Evolutionary conservation across 2,329 filamentous ascomycete species (phyloP), one percentile per base, ranked within the genome.

Genomic region (Curvularia verruculosa): DNA sequence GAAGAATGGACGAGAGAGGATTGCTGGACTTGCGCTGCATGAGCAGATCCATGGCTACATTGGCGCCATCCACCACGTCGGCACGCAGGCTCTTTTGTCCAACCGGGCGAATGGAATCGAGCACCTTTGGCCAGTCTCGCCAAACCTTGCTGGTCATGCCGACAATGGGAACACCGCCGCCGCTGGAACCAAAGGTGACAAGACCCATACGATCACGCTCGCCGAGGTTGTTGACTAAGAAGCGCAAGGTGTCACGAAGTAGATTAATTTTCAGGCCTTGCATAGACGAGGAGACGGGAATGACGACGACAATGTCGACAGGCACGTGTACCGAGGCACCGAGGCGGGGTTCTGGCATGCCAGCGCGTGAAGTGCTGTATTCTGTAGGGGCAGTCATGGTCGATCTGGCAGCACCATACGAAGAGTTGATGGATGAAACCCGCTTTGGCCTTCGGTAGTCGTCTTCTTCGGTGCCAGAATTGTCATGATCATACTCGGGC

Each of bases 21-120:
- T 98, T 99, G 77, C 90, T 94, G 67, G 93, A 91, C 79, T 96
- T 96, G 68, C 95, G 88, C 78, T 97, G 93, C 95, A 99, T 99
- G 56, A 99, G 84, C 53, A 99, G 80, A 75, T 99, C 95, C 95
- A 99, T 98, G 46, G 95, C 95, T 49, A 97, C 92, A 69, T 98
- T 99, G 31, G 94, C 95, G 26, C 95, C 95, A 74, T 99, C 95
- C 2, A 99, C 94, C 13, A 98, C 93, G 78, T 99, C 95, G 1
- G 94, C 94, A 12, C 95, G 89, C 70, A 96, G 87, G 74, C 92
- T 98, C 84, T 98, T 99, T 77, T 97, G 94, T 34, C 93, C 94
- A 9, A 97, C 91, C 0, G 95, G 94, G 63, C 92, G 89, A 69
- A 99, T 96, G 0, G 92, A 93, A 37, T 88, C 85, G 45, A 99